These are phyloP conservation scores for Meyerozyma elateridarum DNA, from an alignment of 1,139 yeast genomes.

Conservation along the genomic window DNA sequence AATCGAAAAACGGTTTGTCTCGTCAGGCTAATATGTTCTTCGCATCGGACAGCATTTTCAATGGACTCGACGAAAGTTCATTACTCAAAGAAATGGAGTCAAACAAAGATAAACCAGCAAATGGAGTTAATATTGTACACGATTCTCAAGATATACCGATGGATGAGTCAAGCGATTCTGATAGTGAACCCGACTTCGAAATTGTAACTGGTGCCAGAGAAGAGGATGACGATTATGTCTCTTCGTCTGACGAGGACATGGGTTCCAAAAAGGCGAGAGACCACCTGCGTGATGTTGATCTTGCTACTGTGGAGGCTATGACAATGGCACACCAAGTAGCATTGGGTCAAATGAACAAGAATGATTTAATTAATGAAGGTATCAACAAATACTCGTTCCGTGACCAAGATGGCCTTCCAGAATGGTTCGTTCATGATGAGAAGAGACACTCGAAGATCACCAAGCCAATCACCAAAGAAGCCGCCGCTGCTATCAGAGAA, in stretches of 20 bases:
- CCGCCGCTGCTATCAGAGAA: constrained; percentile 86
- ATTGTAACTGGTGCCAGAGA: constrained; percentile 16
- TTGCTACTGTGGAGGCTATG: constrained; percentile 96
- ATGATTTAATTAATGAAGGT: constrained; percentile 85
- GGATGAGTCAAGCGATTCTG: constrained; percentile 12
- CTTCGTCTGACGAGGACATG: constrained; percentile 46
- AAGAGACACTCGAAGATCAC: constrained; percentile 75
- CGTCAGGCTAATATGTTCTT: constrained; percentile 72
- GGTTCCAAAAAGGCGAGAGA: constrained; percentile 31
- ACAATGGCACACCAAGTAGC: constrained; percentile 96
- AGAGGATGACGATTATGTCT: constrained; percentile 20
- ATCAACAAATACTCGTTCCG: constrained; percentile 89
- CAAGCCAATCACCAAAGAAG: constrained; percentile 95
- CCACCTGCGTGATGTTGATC: constrained; percentile 64
- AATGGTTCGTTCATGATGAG: constrained; percentile 95
- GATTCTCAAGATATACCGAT: constrained; percentile 6
- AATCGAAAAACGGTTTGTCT: constrained; percentile 53
- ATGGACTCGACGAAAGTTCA: constrained; percentile 50
- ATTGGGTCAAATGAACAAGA: constrained; percentile 75
- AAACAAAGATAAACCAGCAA: not conserved
- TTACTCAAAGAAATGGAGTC: constrained; percentile 25
- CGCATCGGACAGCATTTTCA: constrained; percentile 70
- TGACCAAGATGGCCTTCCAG: constrained; percentile 86
- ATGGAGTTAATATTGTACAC: not conserved
- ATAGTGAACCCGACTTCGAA: constrained; percentile 17